Base-by-base conservation (phyloP, 2,329 filamentous ascomycete genomes). In the Didymella lethalis region DNA sequence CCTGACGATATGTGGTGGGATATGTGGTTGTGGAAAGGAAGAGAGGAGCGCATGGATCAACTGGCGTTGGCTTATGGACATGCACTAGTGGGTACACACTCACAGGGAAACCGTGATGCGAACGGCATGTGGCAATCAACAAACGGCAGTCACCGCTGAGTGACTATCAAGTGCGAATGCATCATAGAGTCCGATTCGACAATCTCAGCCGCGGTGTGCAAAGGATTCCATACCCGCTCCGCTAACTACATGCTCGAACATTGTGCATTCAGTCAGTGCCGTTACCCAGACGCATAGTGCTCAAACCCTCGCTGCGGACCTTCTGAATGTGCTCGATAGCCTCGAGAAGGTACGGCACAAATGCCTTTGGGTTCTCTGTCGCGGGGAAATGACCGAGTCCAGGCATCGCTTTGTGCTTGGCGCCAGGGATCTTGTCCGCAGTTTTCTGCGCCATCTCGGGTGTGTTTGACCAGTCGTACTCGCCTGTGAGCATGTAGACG, bases 401-500 rank as follows among this genome's bases (percentile, higher is more conserved):
- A 14, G 78, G 75, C 80, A 82, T 82, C 1, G 73, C 69, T 63
- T 78, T 76, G 65, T 80, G 78, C 62, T 77, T 77, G 0, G 77
- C 80, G 5, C 80, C 80, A 0, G 75, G 73, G 34, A 82, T 82
- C 74, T 82, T 82, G 48, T 80, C 77, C 23, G 80, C 80, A 2
- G 80, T 82, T 40, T 76, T 76, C 57, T 82, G 78, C 18, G 73
- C 72, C 79, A 82, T 81, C 20, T 75, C 77, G 2, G 80, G 79
- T 1, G 80, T 81, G 57, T 79, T 81, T n/a, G 71, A 76, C 79
- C 79, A 81, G 61, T 81, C 80, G 62, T 85, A 75, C 74, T 84
- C 79, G 49, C 81, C 81, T 0, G 81, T 83, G 31, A 84, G 72
- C 79, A 83, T 83, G 69, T 78, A 83, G 1, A 83, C 79, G 2